Evolutionary conservation across 2,329 filamentous ascomycete genomes (phyloP).

Genomic region (Xylariaceae sp.): DNA sequence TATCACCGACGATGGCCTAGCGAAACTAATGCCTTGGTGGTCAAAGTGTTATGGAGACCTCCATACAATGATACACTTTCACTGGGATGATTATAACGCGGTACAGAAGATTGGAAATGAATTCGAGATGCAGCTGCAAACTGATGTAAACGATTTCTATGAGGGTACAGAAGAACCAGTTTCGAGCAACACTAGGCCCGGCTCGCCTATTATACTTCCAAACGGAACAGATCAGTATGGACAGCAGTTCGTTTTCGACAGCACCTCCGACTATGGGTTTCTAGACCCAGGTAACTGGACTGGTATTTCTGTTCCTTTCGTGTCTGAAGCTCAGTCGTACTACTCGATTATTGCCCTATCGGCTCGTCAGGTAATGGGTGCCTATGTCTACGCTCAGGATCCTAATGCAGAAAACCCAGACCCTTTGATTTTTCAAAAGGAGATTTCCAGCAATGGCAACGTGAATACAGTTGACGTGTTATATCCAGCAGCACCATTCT

Average conservation of each 20-base stretch:
- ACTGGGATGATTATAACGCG: conserved; percentile 70
- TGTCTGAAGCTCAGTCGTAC: conserved; percentile 76
- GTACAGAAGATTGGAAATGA: conserved; percentile 65
- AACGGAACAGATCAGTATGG: conserved; percentile 39
- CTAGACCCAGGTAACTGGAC: conserved; percentile 54
- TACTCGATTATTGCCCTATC: conserved; percentile 78
- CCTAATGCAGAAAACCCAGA: conserved; percentile 51
- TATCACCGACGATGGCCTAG: conserved; percentile 70
- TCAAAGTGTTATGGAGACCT: conserved; percentile 68
- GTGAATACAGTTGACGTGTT: conserved; percentile 86
- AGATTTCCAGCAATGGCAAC: conserved; percentile 82
- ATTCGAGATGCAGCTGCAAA: conserved; percentile 69
- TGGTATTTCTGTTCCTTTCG: conserved; percentile 64
- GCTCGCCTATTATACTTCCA: conserved; percentile 40
- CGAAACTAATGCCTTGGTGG: conserved; percentile 75
- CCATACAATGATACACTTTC: conserved; percentile 67
- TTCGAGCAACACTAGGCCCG: conserved; percentile 62
- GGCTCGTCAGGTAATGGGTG: conserved; percentile 79
- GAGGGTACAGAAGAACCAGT: conserved; percentile 50
- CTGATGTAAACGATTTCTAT: conserved; percentile 71
- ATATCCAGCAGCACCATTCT: conserved; percentile 83
- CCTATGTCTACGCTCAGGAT: conserved; percentile 74
- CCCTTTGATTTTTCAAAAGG: conserved; percentile 79
- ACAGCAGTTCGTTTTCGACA: conserved; percentile 31
- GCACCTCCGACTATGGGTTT: conserved; percentile 33